phyloP scores from a whole-genome alignment of 805 yeast species.

The Hanseniaspora mollemarum region DNA sequence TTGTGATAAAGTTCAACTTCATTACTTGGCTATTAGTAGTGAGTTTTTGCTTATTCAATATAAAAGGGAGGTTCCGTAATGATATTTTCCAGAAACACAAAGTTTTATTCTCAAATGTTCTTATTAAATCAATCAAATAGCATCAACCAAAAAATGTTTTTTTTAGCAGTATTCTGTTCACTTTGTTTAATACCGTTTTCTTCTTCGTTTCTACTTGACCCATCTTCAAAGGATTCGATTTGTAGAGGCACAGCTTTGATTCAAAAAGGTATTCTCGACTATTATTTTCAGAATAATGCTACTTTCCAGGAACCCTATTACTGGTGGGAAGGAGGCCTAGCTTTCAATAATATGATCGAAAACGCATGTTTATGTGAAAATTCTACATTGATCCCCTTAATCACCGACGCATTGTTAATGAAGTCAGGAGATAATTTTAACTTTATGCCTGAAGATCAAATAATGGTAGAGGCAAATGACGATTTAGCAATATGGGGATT shows the following conservation, averaged over 20 bases:
- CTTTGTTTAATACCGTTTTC: too few relatives aligned
- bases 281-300: slow-evolving; percentile 59
- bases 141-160: too few relatives aligned
- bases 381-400: slow-evolving; percentile 45
- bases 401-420: slow-evolving; percentile 46
- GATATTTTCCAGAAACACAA: too few relatives aligned
- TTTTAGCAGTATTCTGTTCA: too few relatives aligned
- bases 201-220: too few relatives aligned
- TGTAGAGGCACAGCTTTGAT: slow-evolving; percentile 45
- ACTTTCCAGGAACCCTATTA: slow-evolving; percentile 59
- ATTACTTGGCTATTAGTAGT: too few relatives aligned
- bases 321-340: slow-evolving; percentile 91
- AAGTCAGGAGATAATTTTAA: slow-evolving; percentile 67
- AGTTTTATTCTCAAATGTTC: too few relatives aligned
- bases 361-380: slow-evolving; percentile 61
- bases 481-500: slow-evolving; percentile 98
- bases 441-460: slow-evolving; percentile 78
- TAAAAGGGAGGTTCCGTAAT: too few relatives aligned
- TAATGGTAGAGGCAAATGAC: slow-evolving; percentile 91
- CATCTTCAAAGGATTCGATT: slow-evolving; percentile 36
- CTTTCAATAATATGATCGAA: slow-evolving; percentile 55
- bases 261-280: slow-evolving; percentile 51
- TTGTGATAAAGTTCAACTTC: too few relatives aligned
- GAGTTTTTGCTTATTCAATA: too few relatives aligned
- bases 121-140: too few relatives aligned